Evolutionary conservation across 2,329 filamentous ascomycete species (phyloP).

Genomic region (Aureobasidium musti): DNA sequence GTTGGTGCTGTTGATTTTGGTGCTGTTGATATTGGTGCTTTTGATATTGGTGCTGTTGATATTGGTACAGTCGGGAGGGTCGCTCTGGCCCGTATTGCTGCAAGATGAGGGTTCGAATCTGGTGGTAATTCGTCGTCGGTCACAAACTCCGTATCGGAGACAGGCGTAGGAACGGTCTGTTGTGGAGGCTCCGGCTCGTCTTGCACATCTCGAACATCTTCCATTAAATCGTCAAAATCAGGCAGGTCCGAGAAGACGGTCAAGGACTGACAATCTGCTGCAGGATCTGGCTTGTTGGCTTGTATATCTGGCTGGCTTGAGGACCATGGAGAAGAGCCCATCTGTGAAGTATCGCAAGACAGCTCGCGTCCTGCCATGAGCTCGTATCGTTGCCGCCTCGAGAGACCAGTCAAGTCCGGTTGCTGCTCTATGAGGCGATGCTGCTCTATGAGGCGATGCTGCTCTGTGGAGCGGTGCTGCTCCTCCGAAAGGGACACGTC

Average conservation of each 20-base stretch:
- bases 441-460: too few species aligned
- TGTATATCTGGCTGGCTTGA: neutral
- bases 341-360: too few species aligned
- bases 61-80: too few species aligned
- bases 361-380: too few species aligned
- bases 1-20: neutral
- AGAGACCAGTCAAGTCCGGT: too few species aligned
- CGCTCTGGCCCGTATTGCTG: neutral
- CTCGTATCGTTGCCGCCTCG: too few species aligned
- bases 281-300: neutral
- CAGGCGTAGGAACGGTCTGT: neutral
- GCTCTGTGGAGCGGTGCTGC: too few species aligned
- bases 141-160: neutral
- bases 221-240: neutral
- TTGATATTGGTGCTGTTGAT: neutral
- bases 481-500: too few species aligned
- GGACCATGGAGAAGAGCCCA: neutral
- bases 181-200: too few species aligned
- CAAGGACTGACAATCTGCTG: neutral
- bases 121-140: neutral
- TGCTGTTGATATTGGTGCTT: too few species aligned
- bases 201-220: neutral
- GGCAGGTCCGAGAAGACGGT: neutral
- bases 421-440: too few species aligned
- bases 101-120: neutral